Percentiles rank a stretch among this genome's conserved stretches.
Conservation (phyloP, 2,329 filamentous ascomycete genomes). For the Sporothrix sp. region DNA sequence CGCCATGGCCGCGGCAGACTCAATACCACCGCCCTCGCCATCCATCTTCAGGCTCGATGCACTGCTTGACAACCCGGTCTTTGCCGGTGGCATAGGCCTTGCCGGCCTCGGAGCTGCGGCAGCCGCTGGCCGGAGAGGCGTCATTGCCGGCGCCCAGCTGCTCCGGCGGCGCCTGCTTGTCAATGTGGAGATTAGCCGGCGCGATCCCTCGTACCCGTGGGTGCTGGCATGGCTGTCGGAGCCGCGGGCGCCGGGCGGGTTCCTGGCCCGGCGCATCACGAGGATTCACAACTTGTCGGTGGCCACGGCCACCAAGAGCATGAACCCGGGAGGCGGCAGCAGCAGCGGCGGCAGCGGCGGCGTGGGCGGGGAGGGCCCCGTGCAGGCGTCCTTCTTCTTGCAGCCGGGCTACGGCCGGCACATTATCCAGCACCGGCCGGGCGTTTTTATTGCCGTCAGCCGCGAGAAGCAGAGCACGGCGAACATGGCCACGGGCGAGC, state of each 20-base stretch:
- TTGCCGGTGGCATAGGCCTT: constrained; percentile 74
- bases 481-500: constrained; percentile 72
- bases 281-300: constrained; percentile 52
- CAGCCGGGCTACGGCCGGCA: constrained; percentile 88
- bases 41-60: constrained; percentile 35
- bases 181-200: constrained; percentile 89
- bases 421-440: constrained; percentile 67
- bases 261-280: constrained; percentile 47
- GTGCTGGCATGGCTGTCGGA: constrained; percentile 89
- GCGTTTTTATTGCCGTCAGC: constrained; percentile 79
- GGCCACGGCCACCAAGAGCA: constrained; percentile 39
- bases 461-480: constrained; percentile 78
- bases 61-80: constrained; percentile 54
- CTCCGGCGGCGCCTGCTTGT: constrained; percentile 80
- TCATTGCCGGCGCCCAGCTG: constrained; percentile 61
- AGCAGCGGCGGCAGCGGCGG: constrained; percentile 46
- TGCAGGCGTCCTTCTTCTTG: constrained; percentile 72
- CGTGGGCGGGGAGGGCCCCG: constrained; percentile 52
- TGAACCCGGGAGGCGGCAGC: constrained; percentile 51
- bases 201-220: constrained; percentile 90
- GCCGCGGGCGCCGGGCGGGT: constrained; percentile 57
- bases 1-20: constrained; percentile 8
- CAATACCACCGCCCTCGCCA: constrained; percentile 3
- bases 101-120: constrained; percentile 77
- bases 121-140: constrained; percentile 68